Conservation (phyloP, 1,284 basidiomycete genomes). For the Neonothopanus nambi region DNA sequence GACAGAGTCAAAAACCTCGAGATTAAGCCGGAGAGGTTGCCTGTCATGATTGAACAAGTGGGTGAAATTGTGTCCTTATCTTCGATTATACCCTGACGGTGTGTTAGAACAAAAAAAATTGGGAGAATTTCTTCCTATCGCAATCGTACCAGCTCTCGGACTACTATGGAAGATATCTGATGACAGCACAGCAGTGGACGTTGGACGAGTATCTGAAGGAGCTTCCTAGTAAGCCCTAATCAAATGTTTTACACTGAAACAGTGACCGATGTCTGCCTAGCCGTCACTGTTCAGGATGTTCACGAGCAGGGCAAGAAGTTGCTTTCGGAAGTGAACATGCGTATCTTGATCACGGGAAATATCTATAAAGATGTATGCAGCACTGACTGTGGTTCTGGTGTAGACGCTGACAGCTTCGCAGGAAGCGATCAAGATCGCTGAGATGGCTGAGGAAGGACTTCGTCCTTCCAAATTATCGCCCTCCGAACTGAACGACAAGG, state of each 20-base stretch:
- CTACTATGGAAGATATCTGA: constrained; percentile 75
- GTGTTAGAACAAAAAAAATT: constrained; percentile 69
- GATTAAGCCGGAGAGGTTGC: constrained; percentile 74
- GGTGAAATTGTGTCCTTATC: constrained; percentile 18
- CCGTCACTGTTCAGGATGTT: constrained; percentile 65
- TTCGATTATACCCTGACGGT: background rate
- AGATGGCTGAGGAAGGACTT: constrained; percentile 73
- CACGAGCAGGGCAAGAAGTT: constrained; percentile 66
- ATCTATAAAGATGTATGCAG: constrained; percentile 71
- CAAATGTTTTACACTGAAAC: constrained; percentile 10
- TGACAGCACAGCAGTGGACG: constrained; percentile 78
- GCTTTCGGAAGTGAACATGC: constrained; percentile 70
- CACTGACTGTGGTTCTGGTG: constrained; percentile 1
- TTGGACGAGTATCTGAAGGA: constrained; percentile 80
- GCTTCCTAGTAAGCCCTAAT: constrained; percentile 61
- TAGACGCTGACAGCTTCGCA: constrained; percentile 31
- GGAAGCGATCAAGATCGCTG: constrained; percentile 77
- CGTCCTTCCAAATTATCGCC: constrained; percentile 55
- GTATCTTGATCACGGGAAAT: constrained; percentile 87
- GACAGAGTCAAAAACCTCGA: constrained; percentile 70
- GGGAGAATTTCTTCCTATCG: constrained; percentile 86
- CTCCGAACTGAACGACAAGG: constrained; percentile 56
- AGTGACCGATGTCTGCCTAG: background rate
- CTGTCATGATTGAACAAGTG: constrained; percentile 86
- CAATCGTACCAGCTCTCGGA: constrained; percentile 85